Evolutionary conservation across 1,284 basidiomycete species (phyloP), one percentile per base, ranked within the genome.

Genomic region (Trichosporon sp.): DNA sequence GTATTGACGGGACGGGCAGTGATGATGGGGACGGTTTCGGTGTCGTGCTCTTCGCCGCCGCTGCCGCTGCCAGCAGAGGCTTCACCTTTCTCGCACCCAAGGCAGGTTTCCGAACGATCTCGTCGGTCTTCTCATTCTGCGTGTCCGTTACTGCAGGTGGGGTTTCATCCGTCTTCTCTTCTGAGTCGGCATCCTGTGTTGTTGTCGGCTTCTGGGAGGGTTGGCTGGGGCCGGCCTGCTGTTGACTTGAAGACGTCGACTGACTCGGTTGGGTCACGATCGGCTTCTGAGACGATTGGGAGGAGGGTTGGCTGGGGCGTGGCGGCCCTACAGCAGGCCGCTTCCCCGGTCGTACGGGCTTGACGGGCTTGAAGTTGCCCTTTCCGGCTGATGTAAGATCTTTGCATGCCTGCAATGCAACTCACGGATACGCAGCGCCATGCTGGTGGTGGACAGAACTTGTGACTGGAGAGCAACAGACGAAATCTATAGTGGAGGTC

Each of bases 291-390:
- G 54, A 61, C 31, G 61, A 14, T 11, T 66, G 64, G 26, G 43
- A 43, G 10, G 43, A 31, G 1, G 26, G 67, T 6, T 64, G 67
- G 26, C 26, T 51, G 16, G 37, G 59, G n/a, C 61, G 59, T 14
- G 59, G 19, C 19, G 31, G 65, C 65, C 65, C 69, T 10, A 38
- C 69, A 8, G 38, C 48, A 7, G 38, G 54, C 70, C 72, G 65
- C 72, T 68, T 21, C 65, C 56, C 68, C 73, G 8, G 76, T 72
- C 65, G 73, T 73, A 68, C 48, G 11, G 72, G 72, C 32, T 48
- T 71, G 12, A 71, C 73, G 11, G 78, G 78, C 66, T 77, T 77
- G 72, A 79, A 79, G 68, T 76, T 78, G 56, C 78, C 75, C 67
- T 77, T 76, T 59, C 77, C 77, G 21, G 76, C 77, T 79, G 59